Evolutionary conservation across 768 basidiomycete species (phyloP).

Genomic region (Suillus cothurnatus): DNA sequence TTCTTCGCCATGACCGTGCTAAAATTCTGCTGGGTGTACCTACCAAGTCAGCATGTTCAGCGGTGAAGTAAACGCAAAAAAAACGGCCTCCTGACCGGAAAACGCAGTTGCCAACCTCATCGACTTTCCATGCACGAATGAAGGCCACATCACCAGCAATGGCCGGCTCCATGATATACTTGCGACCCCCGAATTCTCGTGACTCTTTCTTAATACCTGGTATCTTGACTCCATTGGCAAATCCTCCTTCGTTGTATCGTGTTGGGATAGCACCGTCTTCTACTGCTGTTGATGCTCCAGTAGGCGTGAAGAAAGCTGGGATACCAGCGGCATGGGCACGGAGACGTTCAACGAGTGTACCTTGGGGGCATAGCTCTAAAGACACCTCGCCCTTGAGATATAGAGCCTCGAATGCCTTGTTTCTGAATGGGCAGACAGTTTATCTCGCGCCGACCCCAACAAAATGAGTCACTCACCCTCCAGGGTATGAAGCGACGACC

Average conservation of each 20-base stretch:
- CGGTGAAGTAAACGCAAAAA: neutral
- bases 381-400: slow-evolving; percentile 83
- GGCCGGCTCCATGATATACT: slow-evolving; percentile 81
- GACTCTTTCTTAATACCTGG: slow-evolving; percentile 77
- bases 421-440: slow-evolving; percentile 44
- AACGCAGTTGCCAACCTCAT: slow-evolving; percentile 87
- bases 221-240: slow-evolving; percentile 67
- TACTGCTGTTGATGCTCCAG: slow-evolving; percentile 87
- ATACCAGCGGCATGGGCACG: slow-evolving; percentile 90
- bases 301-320: slow-evolving; percentile 93
- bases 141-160: slow-evolving; percentile 84
- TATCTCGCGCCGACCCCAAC: neutral
- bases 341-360: slow-evolving; percentile 85
- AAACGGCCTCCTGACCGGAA: slow-evolving; percentile 61
- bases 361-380: slow-evolving; percentile 89
- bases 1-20: slow-evolving; percentile 88
- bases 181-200: slow-evolving; percentile 72
- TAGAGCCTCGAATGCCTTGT: slow-evolving; percentile 81
- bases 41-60: slow-evolving; percentile 27
- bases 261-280: slow-evolving; percentile 80
- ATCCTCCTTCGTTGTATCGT: slow-evolving; percentile 75
- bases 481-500: slow-evolving; percentile 89
- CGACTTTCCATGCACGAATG: slow-evolving; percentile 89
- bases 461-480: slow-evolving; percentile 54
- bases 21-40: slow-evolving; percentile 90